These are phyloP conservation scores for Mycena leptocephala DNA, from an alignment of 768 basidiomycete species.

Conservation along the genomic window DNA sequence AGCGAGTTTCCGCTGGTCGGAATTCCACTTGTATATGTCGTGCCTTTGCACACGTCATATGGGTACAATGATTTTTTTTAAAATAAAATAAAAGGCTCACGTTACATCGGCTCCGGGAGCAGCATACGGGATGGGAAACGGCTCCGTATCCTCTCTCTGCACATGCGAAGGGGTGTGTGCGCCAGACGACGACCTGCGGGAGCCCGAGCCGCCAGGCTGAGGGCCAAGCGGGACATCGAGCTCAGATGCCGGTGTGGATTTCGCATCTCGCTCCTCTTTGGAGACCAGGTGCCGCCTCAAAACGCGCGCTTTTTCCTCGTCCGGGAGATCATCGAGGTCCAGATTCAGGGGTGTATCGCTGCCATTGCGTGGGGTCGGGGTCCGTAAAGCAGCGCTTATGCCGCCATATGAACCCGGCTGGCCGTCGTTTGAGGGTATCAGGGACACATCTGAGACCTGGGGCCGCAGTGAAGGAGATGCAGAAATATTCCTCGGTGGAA, in stretches of 20 bases:
- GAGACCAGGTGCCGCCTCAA: constrained; percentile 87
- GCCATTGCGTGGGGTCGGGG: constrained; percentile 41
- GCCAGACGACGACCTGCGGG: constrained; percentile 46
- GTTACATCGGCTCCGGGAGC: constrained; percentile 93
- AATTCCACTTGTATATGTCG: constrained; percentile 96
- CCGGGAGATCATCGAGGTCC: constrained; percentile 76
- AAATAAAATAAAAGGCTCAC: constrained; percentile 65
- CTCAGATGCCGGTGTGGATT: constrained; percentile 46
- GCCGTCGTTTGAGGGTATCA: constrained; percentile 33
- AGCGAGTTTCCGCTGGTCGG: constrained; percentile 75
- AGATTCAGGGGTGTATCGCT: constrained; percentile 49
- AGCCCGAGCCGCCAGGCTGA: constrained; percentile 35
- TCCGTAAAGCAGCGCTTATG: constrained; percentile 56
- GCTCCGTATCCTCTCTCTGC: constrained; percentile 69
- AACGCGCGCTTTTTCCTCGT: constrained; percentile 89
- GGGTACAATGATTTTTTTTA: background rate
- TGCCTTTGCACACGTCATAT: constrained; percentile 66
- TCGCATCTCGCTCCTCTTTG: constrained; percentile 73
- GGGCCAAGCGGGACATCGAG: constrained; percentile 48
- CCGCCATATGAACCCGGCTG: constrained; percentile 46
- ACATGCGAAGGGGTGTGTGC: constrained; percentile 30
- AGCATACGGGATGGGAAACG: constrained; percentile 92
- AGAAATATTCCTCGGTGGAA: constrained; percentile 59
- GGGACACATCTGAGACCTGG: constrained; percentile 32
- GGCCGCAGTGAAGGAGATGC: constrained; percentile 38